Percentiles rank a stretch among this genome's conserved stretches.
phyloP scores from a whole-genome alignment of 768 basidiomycete species.

The Lactarius evosmus region DNA sequence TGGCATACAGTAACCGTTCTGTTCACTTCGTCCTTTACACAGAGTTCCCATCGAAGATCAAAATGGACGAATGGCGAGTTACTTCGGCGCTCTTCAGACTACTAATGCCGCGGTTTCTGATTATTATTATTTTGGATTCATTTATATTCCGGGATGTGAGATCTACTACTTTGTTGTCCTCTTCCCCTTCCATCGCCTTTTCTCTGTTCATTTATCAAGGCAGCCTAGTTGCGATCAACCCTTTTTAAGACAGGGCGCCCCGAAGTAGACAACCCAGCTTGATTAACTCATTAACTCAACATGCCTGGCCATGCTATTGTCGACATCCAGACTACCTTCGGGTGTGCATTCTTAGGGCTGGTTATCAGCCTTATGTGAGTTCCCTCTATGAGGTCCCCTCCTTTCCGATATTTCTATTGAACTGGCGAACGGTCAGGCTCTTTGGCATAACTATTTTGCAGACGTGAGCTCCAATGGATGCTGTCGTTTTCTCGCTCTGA shows the following conservation, averaged over 20 bases:
- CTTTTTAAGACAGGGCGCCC: background rate
- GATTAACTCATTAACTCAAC: background rate
- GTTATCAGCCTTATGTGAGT: slow-evolving; percentile 12
- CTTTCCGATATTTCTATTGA: background rate
- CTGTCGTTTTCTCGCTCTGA: background rate
- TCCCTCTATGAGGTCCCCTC: background rate
- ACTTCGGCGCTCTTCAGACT: background rate
- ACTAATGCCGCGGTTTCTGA: too few relatives aligned
- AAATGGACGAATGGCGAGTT: background rate
- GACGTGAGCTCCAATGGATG: background rate
- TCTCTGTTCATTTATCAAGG: background rate
- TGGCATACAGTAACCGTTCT: background rate
- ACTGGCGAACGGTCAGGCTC: background rate
- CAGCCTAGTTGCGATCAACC: background rate
- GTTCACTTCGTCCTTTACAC: background rate
- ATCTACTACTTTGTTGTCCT: background rate
- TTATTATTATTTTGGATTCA: too few relatives aligned
- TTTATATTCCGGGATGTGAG: too few relatives aligned
- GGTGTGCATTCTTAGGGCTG: slow-evolving; percentile 5
- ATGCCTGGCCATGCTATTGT: background rate
- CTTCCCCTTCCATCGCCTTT: background rate
- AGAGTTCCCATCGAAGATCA: background rate
- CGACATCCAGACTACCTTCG: slow-evolving; percentile 7
- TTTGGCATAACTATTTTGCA: slow-evolving; percentile 7
- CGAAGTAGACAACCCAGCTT: background rate